Conservation (phyloP, 805 yeast genomes). For the Hagleromyces aurorensis region DNA sequence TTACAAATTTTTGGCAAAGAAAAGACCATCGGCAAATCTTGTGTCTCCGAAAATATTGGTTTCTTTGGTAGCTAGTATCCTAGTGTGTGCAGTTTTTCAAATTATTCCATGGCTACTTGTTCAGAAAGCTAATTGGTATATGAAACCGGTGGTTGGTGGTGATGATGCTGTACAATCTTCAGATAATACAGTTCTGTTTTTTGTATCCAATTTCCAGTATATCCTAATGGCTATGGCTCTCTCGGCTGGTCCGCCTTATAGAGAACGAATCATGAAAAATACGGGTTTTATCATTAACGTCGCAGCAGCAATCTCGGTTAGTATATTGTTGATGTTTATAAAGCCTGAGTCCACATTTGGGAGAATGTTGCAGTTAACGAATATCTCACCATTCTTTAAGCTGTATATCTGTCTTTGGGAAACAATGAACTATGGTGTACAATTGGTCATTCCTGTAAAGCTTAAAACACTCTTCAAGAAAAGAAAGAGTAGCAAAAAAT, state of each 20-base stretch:
- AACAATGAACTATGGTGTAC: conserved; percentile 39
- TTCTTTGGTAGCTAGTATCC: conserved; percentile 76
- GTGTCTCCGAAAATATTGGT: conserved; percentile 82
- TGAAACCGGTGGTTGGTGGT: conserved; percentile 72
- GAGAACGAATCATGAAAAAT: conserved; percentile 65
- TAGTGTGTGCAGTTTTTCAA: conserved; percentile 57
- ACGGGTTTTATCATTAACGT: conserved; percentile 64
- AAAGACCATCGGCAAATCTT: conserved; percentile 89
- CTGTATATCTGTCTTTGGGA: conserved; percentile 41
- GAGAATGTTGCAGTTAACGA: conserved; percentile 66
- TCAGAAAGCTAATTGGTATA: conserved; percentile 63
- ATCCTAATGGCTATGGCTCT: conserved; percentile 75
- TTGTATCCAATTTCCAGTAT: conserved; percentile 81
- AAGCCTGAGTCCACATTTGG: conserved; percentile 51
- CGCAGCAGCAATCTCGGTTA: conserved; percentile 39
- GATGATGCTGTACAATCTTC: conserved; percentile 76
- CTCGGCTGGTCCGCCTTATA: conserved; percentile 88
- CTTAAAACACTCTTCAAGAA: conserved; percentile 31
- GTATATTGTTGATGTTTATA: conserved; percentile 48
- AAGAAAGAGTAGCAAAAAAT: conserved; percentile 32
- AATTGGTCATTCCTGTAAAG: conserved; percentile 29
- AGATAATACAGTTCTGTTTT: conserved; percentile 82
- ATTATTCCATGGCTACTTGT: conserved; percentile 55
- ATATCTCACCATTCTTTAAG: conserved; percentile 45
- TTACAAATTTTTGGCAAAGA: conserved; percentile 44